phyloP scores from a whole-genome alignment of 2,329 filamentous ascomycete genomes.

The Chrysoporthe cubensis region DNA sequence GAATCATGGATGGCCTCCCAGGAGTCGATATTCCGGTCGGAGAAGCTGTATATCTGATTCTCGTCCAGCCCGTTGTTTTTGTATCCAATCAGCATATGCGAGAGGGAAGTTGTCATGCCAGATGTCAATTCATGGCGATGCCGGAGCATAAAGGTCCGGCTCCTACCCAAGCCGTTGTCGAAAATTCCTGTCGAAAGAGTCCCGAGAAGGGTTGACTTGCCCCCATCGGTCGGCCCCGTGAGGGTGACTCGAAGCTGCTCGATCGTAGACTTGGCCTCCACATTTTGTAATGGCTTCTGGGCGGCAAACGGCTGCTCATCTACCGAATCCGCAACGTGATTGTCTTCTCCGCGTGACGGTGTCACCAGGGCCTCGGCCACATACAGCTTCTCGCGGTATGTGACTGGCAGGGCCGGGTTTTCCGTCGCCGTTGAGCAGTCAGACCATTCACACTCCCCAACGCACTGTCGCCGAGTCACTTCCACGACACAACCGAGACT shows the following conservation, averaged over 20 bases:
- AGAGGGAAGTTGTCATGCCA: constrained; percentile 90
- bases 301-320: constrained; percentile 32
- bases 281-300: constrained; percentile 9
- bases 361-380: constrained; percentile 91
- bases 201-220: constrained; percentile 89
- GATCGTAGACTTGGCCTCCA: constrained; percentile 49
- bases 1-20: constrained; percentile 94
- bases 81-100: constrained; percentile 92
- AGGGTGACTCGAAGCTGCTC: constrained; percentile 86
- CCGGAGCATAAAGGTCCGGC: constrained; percentile 83
- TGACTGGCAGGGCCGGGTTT: constrained; percentile 31
- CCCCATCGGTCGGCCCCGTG: constrained; percentile 85
- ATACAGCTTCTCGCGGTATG: constrained; percentile 65
- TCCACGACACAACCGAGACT: constrained; percentile 87
- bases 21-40: constrained; percentile 81
- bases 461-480: constrained; percentile 78
- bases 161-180: constrained; percentile 91
- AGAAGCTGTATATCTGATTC: constrained; percentile 74
- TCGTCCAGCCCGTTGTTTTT: constrained; percentile 41
- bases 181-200: constrained; percentile 85
- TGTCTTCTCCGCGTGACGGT: constrained; percentile 48
- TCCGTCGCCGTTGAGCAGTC: constrained; percentile 44
- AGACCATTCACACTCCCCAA: constrained; percentile 82
- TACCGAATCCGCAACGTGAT: constrained; percentile 19
- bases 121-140: constrained; percentile 93